Percentiles rank a stretch among this genome's conserved stretches.
These are phyloP conservation scores for Sicyos edulis DNA, from an alignment of 306 rosid species.

Conservation along the genomic window DNA sequence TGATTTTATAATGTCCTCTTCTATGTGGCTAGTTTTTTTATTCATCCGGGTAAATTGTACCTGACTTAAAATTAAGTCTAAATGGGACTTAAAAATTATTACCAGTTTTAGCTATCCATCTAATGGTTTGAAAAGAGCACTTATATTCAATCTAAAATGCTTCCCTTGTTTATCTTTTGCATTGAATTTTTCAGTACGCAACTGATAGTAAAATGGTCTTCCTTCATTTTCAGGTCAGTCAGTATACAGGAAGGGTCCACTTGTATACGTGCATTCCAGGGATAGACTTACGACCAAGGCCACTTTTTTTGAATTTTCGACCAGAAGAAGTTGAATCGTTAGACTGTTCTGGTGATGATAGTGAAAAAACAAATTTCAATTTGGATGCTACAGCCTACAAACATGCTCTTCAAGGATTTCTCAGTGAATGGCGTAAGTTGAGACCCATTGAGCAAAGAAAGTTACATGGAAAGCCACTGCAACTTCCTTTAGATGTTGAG, in stretches of 20 bases:
- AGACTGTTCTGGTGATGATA: constrained; percentile 36
- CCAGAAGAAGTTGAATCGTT: constrained; percentile 71
- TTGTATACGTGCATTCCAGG: constrained; percentile 72
- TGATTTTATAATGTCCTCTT: constrained; percentile 6
- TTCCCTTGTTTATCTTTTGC: constrained; percentile 5
- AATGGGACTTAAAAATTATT: not conserved
- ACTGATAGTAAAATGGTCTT: constrained; percentile 18
- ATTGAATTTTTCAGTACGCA: not conserved
- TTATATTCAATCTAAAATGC: not conserved
- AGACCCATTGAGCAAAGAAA: constrained; percentile 73
- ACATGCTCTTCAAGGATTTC: constrained; percentile 51
- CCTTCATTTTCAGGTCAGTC: constrained; percentile 62
- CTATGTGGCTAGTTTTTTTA: not conserved
- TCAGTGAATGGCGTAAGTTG: constrained; percentile 66
- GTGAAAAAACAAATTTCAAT: constrained; percentile 22
- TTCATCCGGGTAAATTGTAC: not conserved
- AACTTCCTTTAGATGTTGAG: constrained; percentile 76
- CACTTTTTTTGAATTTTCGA: constrained; percentile 68
- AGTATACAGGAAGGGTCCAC: constrained; percentile 88
- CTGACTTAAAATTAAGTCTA: no score
- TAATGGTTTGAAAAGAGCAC: constrained; percentile 7
- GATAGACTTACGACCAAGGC: constrained; percentile 69
- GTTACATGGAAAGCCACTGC: constrained; percentile 78
- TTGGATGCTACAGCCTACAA: constrained; percentile 40
- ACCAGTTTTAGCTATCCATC: not conserved